Conservation (phyloP, 805 yeast genomes). For the Lachancea kluyveri region DNA sequence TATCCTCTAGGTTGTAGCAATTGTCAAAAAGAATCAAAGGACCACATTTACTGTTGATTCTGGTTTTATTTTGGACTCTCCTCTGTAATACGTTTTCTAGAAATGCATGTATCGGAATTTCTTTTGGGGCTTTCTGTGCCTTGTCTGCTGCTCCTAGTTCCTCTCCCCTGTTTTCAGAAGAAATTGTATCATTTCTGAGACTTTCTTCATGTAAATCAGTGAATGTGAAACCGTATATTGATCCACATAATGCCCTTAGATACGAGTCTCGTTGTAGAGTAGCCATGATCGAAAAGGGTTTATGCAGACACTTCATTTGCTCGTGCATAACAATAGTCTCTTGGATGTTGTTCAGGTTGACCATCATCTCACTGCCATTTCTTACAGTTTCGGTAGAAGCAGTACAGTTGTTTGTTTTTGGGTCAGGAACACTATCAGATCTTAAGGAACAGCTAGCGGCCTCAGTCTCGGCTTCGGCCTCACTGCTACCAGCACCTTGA, state of each 20-base stretch:
- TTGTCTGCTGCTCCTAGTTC: too few relatives aligned
- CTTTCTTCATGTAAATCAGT: not conserved
- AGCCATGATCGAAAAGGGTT: slow-evolving; percentile 5
- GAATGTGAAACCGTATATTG: slow-evolving; percentile 4
- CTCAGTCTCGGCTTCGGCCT: slow-evolving; percentile 1
- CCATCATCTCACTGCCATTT: not conserved
- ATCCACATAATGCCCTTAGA: slow-evolving; percentile 4
- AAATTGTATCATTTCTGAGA: not conserved
- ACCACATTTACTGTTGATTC: not conserved
- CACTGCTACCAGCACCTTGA: not conserved
- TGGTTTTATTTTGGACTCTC: not conserved
- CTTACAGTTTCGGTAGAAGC: too few relatives aligned
- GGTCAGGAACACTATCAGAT: too few relatives aligned
- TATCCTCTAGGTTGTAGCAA: not conserved
- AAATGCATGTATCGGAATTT: not conserved
- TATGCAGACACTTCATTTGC: slow-evolving; percentile 4
- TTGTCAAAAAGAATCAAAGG: not conserved
- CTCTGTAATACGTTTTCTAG: not conserved
- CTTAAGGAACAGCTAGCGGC: too few relatives aligned
- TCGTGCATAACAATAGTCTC: slow-evolving; percentile 5
- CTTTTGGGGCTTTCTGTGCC: too few relatives aligned
- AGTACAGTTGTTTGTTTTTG: too few relatives aligned
- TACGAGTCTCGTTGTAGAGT: slow-evolving; percentile 6
- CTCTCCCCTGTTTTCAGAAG: too few relatives aligned
- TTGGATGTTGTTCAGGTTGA: slow-evolving; percentile 3